Evolutionary conservation across 1,284 basidiomycete genomes (phyloP), one percentile per base, ranked within the genome.

Genomic region (Lentinula novae-zelandiae): DNA sequence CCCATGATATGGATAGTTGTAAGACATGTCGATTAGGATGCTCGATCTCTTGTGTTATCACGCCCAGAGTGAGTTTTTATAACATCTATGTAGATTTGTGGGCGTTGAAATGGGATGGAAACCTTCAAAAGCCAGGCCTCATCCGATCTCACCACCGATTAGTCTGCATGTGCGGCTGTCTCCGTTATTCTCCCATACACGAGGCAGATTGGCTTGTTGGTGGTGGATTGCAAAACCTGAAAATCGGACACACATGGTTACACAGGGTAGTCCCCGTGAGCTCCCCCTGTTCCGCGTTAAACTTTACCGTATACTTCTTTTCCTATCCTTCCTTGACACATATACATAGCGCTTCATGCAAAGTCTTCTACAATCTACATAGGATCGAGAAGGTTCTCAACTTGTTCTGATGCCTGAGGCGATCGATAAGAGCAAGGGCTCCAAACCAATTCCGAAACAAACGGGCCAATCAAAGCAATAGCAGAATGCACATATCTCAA

Each of bases 121-220:
- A 56, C 42, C 17, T 56, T 17, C 3, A 13, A 56, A 46, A 42
- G 13, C 27, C 10, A 44, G 42, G 15, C 15, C 42, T 15, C 15
- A 20, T 15, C 3, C 36, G 38, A 39, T 54, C 20, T 54, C 53
- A 54, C 53, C 53, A 54, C 53, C 53, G 53, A 54, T 54, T 10
- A 42, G 22, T 53, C 55, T 52, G 40, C 48, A 20, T 13, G n/a
- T 54, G 27, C 60, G 20, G 22, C 22, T 42, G 42, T 60, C 44
- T 3, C 15, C 31, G 20, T 12, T 42, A 9, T 62, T 62, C 56
- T 56, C 54, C 40, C 61, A 59, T 55, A 58, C 61, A 62, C 57
- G 61, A 62, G 61, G 61, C 61, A 20, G 8, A 20, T 10, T 22
- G 44, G 44, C 12, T 57, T n/a, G 31, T 34, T 27, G 39, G 10